Percentiles rank a stretch among this genome's conserved stretches.
phyloP scores from a whole-genome alignment of 257 asterid genomes.

The Rauvolfia tetraphylla region DNA sequence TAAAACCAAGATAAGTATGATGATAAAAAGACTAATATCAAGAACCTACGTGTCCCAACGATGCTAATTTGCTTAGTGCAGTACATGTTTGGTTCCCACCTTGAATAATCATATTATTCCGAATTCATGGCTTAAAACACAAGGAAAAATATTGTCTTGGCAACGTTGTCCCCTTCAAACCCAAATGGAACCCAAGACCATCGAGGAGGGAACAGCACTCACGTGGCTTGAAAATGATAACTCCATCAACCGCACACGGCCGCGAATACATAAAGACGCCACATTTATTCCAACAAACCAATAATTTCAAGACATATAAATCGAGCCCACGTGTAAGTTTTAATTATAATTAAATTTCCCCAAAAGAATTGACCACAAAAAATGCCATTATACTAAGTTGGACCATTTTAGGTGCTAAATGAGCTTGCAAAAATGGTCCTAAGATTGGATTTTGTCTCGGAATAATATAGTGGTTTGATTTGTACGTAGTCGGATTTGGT shows the following conservation, averaged over 20 bases:
- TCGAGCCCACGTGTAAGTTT: constrained; percentile 27
- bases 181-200: background rate
- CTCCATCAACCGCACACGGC: constrained; percentile 26
- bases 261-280: background rate
- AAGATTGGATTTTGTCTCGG: constrained; percentile 9
- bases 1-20: background rate
- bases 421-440: constrained; percentile 19
- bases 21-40: background rate
- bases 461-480: constrained; percentile 5
- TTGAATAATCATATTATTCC: constrained; percentile 20
- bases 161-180: constrained; percentile 28
- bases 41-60: constrained; percentile 21
- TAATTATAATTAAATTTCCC: too few relatives aligned
- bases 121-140: constrained; percentile 30
- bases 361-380: background rate
- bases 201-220: constrained; percentile 33
- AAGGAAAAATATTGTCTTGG: constrained; percentile 28
- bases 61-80: constrained; percentile 16
- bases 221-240: constrained; percentile 38
- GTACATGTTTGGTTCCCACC: constrained; percentile 25
- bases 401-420: constrained; percentile 2
- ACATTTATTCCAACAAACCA: background rate
- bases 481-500: constrained; percentile 13
- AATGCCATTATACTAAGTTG: background rate
- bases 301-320: constrained; percentile 9